A percentile compares a stretch with the other conserved stretches of the same genome.
phyloP scores from a whole-genome alignment of 75 land plant species.

The Selaginella tamariscina region DNA sequence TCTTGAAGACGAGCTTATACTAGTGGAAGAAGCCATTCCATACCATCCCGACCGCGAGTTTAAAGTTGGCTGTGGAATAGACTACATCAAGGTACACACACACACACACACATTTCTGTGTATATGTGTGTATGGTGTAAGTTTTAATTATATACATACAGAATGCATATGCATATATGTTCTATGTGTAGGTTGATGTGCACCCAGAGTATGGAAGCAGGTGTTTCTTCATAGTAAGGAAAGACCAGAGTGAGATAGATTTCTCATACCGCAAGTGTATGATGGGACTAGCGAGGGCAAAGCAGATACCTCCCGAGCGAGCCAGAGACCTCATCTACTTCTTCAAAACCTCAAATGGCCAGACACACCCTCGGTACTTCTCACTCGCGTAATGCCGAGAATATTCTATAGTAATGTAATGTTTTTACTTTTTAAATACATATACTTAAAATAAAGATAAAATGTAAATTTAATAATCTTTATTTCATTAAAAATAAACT shows the following conservation, averaged over 20 bases:
- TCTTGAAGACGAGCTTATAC: conserved; percentile 31
- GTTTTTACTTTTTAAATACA: no score
- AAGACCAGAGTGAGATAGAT: conserved; percentile 55
- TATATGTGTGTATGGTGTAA: not conserved
- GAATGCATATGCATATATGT: not conserved
- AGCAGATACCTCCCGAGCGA: conserved; percentile 18
- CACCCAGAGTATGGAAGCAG: conserved; percentile 54
- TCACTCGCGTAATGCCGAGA: not conserved
- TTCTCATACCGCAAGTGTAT: conserved; percentile 90
- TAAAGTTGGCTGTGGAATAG: conserved; percentile 53
- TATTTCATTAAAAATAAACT: no score
- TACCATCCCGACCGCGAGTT: conserved; percentile 45
- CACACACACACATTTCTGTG: not conserved
- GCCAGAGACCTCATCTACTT: not conserved
- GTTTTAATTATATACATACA: not conserved
- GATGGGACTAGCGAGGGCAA: conserved; percentile 51
- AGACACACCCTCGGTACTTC: not conserved
- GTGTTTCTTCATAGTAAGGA: conserved; percentile 64
- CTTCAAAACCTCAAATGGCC: not conserved
- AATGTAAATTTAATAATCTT: no score
- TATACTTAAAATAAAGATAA: no score
- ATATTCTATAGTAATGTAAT: no score
- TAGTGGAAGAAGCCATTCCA: conserved; percentile 37
- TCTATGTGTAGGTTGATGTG: conserved; percentile 24
- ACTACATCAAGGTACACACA: conserved; percentile 33